phyloP scores from a whole-genome alignment of 202 grass and related monocot species.

The Digitaria exilis region DNA sequence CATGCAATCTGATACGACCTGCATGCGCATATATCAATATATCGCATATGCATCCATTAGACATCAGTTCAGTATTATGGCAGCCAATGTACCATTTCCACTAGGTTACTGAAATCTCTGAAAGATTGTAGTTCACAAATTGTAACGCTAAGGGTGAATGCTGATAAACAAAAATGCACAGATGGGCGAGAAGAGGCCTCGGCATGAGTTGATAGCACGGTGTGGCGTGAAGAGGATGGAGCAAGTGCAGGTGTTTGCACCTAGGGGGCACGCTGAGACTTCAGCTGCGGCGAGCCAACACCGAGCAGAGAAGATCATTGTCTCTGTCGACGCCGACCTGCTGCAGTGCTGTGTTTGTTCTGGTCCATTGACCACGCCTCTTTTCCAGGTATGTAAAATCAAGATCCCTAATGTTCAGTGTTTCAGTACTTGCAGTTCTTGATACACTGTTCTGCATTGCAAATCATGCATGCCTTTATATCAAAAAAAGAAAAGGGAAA shows the following conservation, averaged over 20 bases:
- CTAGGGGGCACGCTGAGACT: background rate
- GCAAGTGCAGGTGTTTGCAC: background rate
- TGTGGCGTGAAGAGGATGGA: background rate
- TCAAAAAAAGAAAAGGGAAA: no score
- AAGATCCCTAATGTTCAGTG: background rate
- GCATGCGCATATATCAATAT: background rate
- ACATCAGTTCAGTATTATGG: background rate
- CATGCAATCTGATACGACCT: no score
- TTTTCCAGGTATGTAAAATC: constrained; percentile 7
- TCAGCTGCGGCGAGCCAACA: background rate
- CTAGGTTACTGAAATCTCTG: background rate
- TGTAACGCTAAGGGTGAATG: background rate
- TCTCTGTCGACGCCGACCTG: background rate
- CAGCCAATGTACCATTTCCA: background rate
- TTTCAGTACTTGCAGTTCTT: background rate
- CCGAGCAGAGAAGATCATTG: background rate
- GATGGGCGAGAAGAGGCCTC: background rate
- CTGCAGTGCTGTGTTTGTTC: constrained; percentile 3
- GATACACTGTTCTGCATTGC: background rate
- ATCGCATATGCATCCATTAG: background rate
- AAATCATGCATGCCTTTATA: background rate
- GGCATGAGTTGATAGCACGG: background rate
- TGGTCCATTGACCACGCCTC: background rate
- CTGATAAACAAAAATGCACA: background rate
- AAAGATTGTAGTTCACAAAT: background rate